Base-by-base conservation (phyloP, 2,329 filamentous ascomycete species). In the Exophiala sp. region DNA sequence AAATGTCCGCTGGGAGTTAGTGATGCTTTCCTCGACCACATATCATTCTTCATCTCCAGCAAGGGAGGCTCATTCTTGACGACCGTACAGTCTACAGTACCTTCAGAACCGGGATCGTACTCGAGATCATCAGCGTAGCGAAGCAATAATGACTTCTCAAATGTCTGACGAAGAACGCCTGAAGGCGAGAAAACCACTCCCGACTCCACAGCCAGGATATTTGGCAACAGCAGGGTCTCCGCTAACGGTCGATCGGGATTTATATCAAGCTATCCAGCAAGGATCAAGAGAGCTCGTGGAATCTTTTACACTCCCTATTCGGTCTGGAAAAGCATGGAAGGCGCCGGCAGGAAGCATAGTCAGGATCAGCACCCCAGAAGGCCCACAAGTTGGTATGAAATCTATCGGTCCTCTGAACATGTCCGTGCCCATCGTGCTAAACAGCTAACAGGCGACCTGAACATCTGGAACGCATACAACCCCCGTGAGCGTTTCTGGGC, bases 401-500 rank as follows among this genome's bases (percentile, higher is more conserved):
- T 38, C 21, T 39, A 14, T 42, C 14, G 32, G 5, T 18, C 18
- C 38, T 4, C 5, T 29, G 24, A 2, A 21, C 16, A 29, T 29
- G 6, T n/a, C 5, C 6, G 16, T 20, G 21, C 16, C 5, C 21
- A 8, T 2, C 14, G 32, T 6, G 9, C 42, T 39, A 35, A 46
- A 2, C 9, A 38, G n/a, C 7, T 29, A 43, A 43, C 34, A 63
- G 87, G 88, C 50, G 89, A 94, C 64, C 73, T 94, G 14, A 95
- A 95, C 68, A 79, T 94, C 63, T 95, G 88, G 87, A 89, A 87
- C 63, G 76, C 78, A 4, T 73, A 84, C 59, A 91, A 94, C 68
- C 86, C 88, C 0, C 81, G 88, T 11, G 89, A 95, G 68, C 79
- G 84, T 39, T 89, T 95, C 74, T 95, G 89, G 89, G 89, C 89